Evolutionary conservation across 2,329 filamentous ascomycete genomes (phyloP).

Genomic region (Alternaria triticimaculans): DNA sequence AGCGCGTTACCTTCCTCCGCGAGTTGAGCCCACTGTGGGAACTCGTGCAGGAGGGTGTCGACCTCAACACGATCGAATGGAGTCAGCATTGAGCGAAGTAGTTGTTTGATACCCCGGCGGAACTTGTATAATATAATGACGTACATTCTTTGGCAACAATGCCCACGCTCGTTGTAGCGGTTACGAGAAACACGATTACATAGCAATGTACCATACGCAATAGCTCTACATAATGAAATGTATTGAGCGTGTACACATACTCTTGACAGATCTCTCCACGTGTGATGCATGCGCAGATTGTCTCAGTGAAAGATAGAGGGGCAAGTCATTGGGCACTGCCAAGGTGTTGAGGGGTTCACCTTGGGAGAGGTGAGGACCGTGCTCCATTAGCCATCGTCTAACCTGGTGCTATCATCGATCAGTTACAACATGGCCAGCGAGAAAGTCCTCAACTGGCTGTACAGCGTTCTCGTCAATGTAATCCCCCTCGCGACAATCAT

Average conservation of each 20-base stretch:
- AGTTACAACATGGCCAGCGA: conserved; percentile 71
- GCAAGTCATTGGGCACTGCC: conserved; percentile 16
- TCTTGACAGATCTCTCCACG: not conserved
- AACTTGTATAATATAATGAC: conserved; percentile 34
- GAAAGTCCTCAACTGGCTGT: conserved; percentile 92
- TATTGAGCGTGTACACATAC: conserved; percentile 2
- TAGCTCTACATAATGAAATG: conserved; percentile 12
- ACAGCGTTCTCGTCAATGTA: conserved; percentile 76
- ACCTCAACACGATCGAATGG: conserved; percentile 97
- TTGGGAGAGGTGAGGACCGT: conserved; percentile 2
- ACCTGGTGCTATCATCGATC: conserved; percentile 52
- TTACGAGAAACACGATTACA: conserved; percentile 22
- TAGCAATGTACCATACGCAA: conserved; percentile 23
- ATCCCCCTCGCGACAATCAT: not conserved
- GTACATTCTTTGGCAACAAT: conserved; percentile 14
- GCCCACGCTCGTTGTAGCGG: conserved; percentile 36
- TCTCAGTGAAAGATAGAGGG: not conserved
- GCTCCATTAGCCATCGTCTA: not conserved
- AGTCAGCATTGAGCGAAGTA: conserved; percentile 77
- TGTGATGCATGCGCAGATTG: not conserved
- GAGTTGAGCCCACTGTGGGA: conserved; percentile 98
- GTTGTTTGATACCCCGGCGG: conserved; percentile 19
- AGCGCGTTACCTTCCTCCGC: conserved; percentile 88
- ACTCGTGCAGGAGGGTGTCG: conserved; percentile 94
- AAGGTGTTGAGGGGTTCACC: conserved; percentile 25